These are phyloP conservation scores for Kodamaea arcana DNA, from an alignment of 1,139 yeast species.

Conservation along the genomic window DNA sequence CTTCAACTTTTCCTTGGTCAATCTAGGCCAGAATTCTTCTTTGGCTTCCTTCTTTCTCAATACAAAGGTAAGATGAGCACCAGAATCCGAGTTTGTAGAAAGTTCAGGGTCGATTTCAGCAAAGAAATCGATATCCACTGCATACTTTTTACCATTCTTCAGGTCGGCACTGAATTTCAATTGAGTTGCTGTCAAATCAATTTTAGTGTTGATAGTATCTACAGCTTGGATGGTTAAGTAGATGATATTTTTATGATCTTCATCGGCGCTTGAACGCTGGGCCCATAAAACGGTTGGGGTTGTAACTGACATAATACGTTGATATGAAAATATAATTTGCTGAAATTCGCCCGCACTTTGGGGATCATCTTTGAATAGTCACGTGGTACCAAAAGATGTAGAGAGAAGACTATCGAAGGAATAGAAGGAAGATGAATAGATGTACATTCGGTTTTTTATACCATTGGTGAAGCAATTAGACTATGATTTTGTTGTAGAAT, in stretches of 20 bases:
- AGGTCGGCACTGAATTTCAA: constrained; percentile 60
- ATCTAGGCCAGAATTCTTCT: constrained; percentile 47
- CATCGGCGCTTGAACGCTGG: constrained; percentile 79
- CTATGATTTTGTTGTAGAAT: no score
- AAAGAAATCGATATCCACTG: constrained; percentile 63
- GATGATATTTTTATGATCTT: constrained; percentile 67
- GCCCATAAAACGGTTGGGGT: constrained; percentile 75
- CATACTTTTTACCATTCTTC: constrained; percentile 47
- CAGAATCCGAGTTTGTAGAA: constrained; percentile 58
- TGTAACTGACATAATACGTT: constrained; percentile 3
- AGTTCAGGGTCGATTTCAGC: constrained; percentile 67
- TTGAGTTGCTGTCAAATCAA: constrained; percentile 56
- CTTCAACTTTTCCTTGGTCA: constrained; percentile 27
- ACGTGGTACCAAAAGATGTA: not conserved
- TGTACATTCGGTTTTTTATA: no score
- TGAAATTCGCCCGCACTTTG: not conserved
- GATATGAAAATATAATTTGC: not conserved
- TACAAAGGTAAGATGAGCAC: constrained; percentile 67
- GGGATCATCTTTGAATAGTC: not conserved
- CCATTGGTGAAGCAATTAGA: no score
- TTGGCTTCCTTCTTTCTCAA: constrained; percentile 64
- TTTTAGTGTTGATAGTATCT: constrained; percentile 62
- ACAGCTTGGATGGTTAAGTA: constrained; percentile 71
- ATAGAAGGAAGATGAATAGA: no score
- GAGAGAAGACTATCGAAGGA: not conserved